Percentiles rank a stretch among this genome's conserved stretches.
Evolutionary conservation across 1,139 yeast species (phyloP).

Genomic region (Suhomyces anneliseae): DNA sequence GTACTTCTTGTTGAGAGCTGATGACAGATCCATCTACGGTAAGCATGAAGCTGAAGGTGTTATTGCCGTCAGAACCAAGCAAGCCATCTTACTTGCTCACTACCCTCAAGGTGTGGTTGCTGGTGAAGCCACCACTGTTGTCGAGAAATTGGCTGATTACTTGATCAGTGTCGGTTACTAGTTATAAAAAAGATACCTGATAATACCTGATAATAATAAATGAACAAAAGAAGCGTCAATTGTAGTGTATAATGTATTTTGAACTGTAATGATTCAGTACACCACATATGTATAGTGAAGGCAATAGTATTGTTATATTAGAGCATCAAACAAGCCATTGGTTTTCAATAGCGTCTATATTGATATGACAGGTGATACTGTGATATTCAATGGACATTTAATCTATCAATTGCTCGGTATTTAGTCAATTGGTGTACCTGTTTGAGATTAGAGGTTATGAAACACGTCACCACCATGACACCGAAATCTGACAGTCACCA

Average conservation of each 20-base stretch:
- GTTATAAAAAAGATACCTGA: not conserved
- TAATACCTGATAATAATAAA: not conserved
- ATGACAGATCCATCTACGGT: conserved; percentile 91
- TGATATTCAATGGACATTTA: too few relatives aligned
- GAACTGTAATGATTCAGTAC: too few relatives aligned
- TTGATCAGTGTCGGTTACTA: conserved; percentile 84
- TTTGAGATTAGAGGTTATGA: too few relatives aligned
- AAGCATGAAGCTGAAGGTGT: conserved; percentile 87
- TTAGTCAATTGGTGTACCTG: too few relatives aligned
- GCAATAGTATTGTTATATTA: too few relatives aligned
- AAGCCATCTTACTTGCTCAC: conserved; percentile 90
- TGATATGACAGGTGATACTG: too few relatives aligned
- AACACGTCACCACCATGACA: too few relatives aligned
- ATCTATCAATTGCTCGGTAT: too few relatives aligned
- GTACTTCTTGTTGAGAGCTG: conserved; percentile 86
- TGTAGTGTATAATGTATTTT: not conserved
- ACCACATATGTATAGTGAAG: too few relatives aligned
- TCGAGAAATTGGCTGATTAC: conserved; percentile 93
- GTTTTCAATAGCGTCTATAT: too few relatives aligned
- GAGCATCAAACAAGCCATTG: too few relatives aligned
- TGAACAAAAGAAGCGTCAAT: not conserved
- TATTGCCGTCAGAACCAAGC: conserved; percentile 88
- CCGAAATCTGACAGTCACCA: too few relatives aligned
- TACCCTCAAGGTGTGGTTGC: conserved; percentile 89
- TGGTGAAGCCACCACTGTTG: conserved; percentile 92